These are phyloP conservation scores for Allium cepa DNA, from an alignment of 106 monocot genomes.

Conservation along the genomic window DNA sequence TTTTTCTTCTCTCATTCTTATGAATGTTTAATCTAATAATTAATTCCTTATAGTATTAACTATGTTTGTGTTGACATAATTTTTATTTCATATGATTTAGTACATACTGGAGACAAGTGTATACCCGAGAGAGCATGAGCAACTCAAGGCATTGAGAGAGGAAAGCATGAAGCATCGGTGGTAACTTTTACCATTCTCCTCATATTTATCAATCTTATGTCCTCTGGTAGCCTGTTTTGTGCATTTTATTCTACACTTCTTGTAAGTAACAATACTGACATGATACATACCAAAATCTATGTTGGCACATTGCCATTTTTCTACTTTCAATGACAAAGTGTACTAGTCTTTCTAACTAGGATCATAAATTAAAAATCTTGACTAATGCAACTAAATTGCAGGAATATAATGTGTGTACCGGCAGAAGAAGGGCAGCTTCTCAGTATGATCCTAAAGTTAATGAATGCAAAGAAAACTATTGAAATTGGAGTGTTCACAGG, in stretches of 20 bases:
- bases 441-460: slow-evolving; percentile 20
- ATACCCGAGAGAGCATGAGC: slow-evolving; percentile 25
- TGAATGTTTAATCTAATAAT: not conserved
- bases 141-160: slow-evolving; percentile 20
- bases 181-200: not conserved
- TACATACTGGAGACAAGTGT: slow-evolving; percentile 24
- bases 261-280: no score
- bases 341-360: no score
- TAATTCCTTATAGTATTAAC: no score
- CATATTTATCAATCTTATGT: no score
- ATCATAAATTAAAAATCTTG: no score
- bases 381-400: not conserved
- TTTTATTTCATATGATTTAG: not conserved
- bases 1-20: not conserved
- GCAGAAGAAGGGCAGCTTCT: slow-evolving; percentile 42
- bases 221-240: no score
- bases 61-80: not conserved
- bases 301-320: no score
- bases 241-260: no score
- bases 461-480: slow-evolving; percentile 26
- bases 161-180: slow-evolving; percentile 1
- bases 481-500: slow-evolving; percentile 30
- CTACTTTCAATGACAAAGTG: no score
- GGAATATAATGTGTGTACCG: slow-evolving; percentile 25
- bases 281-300: no score